A percentile compares a stretch with the other conserved stretches of the same genome.
phyloP scores from a whole-genome alignment of 164 flowering plant species.

The Aristolochia fimbriata region DNA sequence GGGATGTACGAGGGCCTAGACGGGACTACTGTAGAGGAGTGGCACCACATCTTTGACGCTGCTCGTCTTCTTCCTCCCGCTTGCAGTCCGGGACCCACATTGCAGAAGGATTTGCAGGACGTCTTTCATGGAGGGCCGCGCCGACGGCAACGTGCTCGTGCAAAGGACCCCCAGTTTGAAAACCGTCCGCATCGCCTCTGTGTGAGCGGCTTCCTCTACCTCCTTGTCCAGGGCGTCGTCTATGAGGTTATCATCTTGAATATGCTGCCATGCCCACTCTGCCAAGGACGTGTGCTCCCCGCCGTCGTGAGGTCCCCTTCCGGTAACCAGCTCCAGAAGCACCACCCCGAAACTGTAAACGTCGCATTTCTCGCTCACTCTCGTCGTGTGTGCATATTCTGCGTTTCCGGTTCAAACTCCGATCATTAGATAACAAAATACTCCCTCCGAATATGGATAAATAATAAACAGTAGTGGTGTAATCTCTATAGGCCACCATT shows the following conservation, averaged over 20 bases:
- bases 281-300: constrained; percentile 44
- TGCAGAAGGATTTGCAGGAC: constrained; percentile 47
- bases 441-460: too few relatives aligned
- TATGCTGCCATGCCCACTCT: constrained; percentile 67
- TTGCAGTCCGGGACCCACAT: constrained; percentile 8
- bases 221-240: constrained; percentile 37
- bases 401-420: constrained; percentile 4
- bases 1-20: too few relatives aligned
- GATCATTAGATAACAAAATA: not conserved
- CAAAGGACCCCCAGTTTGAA: constrained; percentile 72
- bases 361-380: constrained; percentile 69
- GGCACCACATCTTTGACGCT: constrained; percentile 36
- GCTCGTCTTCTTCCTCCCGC: constrained; percentile 10
- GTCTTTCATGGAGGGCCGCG: constrained; percentile 76
- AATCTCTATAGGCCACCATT: too few relatives aligned
- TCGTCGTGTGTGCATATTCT: constrained; percentile 67
- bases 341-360: constrained; percentile 91
- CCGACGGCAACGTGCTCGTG: constrained; percentile 36
- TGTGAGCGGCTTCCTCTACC: constrained; percentile 27
- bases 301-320: constrained; percentile 49
- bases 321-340: constrained; percentile 67
- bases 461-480: too few relatives aligned
- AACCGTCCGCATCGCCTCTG: constrained; percentile 44
- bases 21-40: constrained; percentile 21
- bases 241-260: constrained; percentile 30